Conservation (phyloP, 108 stramenopile genomes). For the Fragilariopsis cylindrus region DNA sequence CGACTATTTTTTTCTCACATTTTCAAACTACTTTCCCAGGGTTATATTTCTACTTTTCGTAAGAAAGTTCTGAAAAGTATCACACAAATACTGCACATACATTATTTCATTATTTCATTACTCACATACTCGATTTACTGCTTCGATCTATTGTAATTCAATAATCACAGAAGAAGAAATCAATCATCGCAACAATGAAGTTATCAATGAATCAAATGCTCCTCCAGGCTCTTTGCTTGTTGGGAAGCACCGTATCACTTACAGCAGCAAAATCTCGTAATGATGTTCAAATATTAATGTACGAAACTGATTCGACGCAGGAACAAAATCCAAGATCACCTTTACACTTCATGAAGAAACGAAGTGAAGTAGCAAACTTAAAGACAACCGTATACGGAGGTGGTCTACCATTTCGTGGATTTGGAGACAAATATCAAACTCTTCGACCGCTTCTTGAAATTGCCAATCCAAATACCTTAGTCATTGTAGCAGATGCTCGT, state of each 20-base stretch:
- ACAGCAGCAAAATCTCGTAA: neutral
- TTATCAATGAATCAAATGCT: slow-evolving; percentile 8
- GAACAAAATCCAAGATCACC: neutral
- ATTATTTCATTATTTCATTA: no score
- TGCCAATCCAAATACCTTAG: neutral
- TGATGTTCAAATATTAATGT: slow-evolving; percentile 16
- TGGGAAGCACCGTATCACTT: neutral
- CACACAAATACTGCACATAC: no score
- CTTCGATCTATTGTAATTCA: no score
- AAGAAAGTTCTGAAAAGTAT: no score
- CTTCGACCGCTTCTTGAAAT: slow-evolving; percentile 13
- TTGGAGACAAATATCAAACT: slow-evolving; percentile 18
- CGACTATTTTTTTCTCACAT: no score
- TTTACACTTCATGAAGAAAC: slow-evolving; percentile 8
- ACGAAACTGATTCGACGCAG: slow-evolving; percentile 8
- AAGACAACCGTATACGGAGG: slow-evolving; percentile 7
- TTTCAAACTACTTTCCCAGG: no score
- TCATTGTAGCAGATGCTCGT: slow-evolving; percentile 22
- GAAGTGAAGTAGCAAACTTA: slow-evolving; percentile 7
- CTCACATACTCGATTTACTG: no score
- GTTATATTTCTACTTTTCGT: no score
- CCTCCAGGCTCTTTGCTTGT: no score
- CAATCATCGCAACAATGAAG: neutral
- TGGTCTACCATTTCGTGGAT: slow-evolving; percentile 4
- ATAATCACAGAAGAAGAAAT: neutral